These are phyloP conservation scores for Heritiera fomes DNA, from an alignment of 345 rosid genomes.

Conservation along the genomic window DNA sequence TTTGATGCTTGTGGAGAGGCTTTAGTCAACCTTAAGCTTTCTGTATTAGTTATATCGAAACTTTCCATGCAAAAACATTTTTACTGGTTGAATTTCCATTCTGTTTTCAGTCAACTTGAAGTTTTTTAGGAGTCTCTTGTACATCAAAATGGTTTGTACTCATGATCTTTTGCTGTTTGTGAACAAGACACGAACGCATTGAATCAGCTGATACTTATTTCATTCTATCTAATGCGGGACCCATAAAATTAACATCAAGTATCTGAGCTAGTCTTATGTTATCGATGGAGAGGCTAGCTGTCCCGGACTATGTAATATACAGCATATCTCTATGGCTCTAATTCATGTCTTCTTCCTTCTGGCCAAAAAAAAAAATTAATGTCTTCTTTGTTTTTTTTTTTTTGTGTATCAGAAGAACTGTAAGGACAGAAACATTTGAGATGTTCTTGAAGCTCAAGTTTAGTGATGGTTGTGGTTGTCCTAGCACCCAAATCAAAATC, in stretches of 20 bases:
- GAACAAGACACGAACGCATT: not conserved
- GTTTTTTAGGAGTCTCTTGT: not conserved
- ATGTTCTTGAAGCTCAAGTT: constrained; percentile 69
- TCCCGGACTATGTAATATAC: not conserved
- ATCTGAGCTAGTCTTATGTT: not conserved
- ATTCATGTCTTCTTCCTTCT: constrained; percentile 5
- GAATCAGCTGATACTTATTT: not conserved
- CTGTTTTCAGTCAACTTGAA: not conserved
- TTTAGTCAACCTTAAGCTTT: not conserved
- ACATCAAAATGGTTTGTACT: not conserved
- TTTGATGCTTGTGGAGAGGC: not conserved
- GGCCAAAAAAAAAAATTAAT: not conserved
- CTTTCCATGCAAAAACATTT: not conserved
- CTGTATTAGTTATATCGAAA: not conserved
- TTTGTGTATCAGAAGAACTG: constrained; percentile 69
- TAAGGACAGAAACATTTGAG: constrained; percentile 57
- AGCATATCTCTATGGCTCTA: not conserved
- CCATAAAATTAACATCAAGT: not conserved
- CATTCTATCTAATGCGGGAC: not conserved
- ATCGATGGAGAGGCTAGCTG: not conserved
- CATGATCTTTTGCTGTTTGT: not conserved
- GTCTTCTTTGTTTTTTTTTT: constrained; percentile 2
- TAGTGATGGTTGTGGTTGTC: constrained; percentile 80
- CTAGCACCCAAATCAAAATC: constrained; percentile 50
- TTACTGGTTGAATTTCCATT: not conserved